Percentiles rank a stretch among this genome's conserved stretches.
Conservation (phyloP, 192 early-diverging fungal genomes). For the Oehlia diaphana region DNA sequence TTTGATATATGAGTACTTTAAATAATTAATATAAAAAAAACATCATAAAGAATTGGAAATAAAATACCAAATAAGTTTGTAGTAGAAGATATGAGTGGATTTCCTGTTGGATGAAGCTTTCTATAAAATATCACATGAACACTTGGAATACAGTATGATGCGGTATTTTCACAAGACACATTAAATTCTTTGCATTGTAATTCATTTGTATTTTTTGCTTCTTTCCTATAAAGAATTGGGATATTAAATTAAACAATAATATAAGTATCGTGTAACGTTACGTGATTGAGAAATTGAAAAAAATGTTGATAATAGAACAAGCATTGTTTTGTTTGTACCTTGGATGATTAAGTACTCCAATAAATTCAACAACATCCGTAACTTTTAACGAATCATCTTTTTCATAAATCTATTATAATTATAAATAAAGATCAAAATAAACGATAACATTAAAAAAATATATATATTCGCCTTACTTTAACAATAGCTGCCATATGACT, state of each 20-base stretch:
- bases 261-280: no score
- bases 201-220: no score
- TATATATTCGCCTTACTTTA: constrained; percentile 40
- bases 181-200: constrained; percentile 20
- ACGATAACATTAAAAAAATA: no score
- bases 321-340: not conserved
- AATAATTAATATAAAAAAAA: not conserved
- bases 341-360: constrained; percentile 52
- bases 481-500: constrained; percentile 61
- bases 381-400: constrained; percentile 53
- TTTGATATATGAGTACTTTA: not conserved
- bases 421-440: not conserved
- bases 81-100: constrained; percentile 6
- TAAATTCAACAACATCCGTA: constrained; percentile 62
- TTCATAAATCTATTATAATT: constrained; percentile 45
- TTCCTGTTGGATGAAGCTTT: constrained; percentile 30
- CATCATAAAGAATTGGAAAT: not conserved
- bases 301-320: not conserved
- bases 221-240: no score
- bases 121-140: constrained; percentile 55
- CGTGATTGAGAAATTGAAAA: no score
- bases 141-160: constrained; percentile 37
- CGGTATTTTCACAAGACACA: constrained; percentile 30
- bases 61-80: not conserved
- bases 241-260: no score